Conservation (phyloP, 495 filamentous ascomycete genomes). For the Penicillium dipodomyicola region DNA sequence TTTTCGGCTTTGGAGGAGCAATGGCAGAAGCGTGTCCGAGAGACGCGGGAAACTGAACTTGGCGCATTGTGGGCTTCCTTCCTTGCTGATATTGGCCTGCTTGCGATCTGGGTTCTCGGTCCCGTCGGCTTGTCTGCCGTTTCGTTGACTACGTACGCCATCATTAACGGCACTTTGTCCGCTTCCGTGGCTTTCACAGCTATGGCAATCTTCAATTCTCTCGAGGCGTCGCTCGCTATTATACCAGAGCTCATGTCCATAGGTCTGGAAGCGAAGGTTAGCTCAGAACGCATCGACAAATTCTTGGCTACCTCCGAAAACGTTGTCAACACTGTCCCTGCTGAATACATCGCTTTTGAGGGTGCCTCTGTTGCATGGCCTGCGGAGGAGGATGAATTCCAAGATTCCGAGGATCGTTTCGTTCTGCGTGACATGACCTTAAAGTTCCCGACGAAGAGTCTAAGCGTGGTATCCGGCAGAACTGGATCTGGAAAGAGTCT, state of each 20-base stretch:
- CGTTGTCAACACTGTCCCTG: conserved; percentile 50
- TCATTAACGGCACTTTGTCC: conserved; percentile 57
- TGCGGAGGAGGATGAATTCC: conserved; percentile 47
- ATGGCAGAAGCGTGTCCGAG: conserved; percentile 74
- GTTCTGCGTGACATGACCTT: conserved; percentile 61
- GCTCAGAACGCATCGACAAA: conserved; percentile 67
- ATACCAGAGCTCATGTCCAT: conserved; percentile 73
- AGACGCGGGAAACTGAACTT: conserved; percentile 65
- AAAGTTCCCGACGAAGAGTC: conserved; percentile 61
- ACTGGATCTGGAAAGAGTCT: conserved; percentile 65
- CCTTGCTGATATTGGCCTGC: conserved; percentile 50
- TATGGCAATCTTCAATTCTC: conserved; percentile 66
- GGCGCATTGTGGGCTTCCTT: conserved; percentile 64
- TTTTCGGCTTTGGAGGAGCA: conserved; percentile 78
- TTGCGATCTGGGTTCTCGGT: conserved; percentile 69
- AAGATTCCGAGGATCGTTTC: conserved; percentile 47
- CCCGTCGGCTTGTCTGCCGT: conserved; percentile 72
- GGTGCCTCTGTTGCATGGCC: conserved; percentile 77
- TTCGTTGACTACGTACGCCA: conserved; percentile 66
- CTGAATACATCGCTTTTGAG: conserved; percentile 60
- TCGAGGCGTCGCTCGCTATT: conserved; percentile 68
- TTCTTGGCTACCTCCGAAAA: conserved; percentile 71
- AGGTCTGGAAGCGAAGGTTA: conserved; percentile 67
- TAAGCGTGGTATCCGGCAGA: conserved; percentile 62
- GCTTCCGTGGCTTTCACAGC: conserved; percentile 81